Conservation (phyloP, 2,329 filamentous ascomycete genomes). For the Venturia nashicola region DNA sequence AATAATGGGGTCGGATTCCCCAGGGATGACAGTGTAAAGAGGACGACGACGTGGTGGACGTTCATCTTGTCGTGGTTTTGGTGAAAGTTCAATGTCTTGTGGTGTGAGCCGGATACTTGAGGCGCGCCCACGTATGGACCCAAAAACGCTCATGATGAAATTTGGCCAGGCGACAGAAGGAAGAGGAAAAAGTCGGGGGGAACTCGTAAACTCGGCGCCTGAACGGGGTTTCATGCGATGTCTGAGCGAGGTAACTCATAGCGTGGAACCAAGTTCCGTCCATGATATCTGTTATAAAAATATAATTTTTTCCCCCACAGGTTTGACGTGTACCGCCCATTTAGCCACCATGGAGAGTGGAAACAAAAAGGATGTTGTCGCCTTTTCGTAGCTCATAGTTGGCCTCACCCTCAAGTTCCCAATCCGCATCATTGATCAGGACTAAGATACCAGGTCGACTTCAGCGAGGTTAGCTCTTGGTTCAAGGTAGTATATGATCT, state of each 20-base stretch:
- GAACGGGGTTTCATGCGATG: not conserved
- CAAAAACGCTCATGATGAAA: not conserved
- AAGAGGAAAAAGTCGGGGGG: not conserved
- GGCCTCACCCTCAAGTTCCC: constrained; percentile 94
- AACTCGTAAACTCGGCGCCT: not conserved
- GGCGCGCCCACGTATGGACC: not conserved
- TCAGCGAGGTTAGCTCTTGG: constrained; percentile 15
- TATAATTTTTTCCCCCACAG: not conserved
- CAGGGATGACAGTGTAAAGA: not conserved
- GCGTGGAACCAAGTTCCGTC: not conserved
- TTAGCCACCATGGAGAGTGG: constrained; percentile 77
- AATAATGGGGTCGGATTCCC: not conserved
- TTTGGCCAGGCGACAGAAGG: not conserved
- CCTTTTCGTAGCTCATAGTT: constrained; percentile 68
- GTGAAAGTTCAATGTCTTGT: not conserved
- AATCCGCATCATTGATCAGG: constrained; percentile 94
- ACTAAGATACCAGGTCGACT: constrained; percentile 93
- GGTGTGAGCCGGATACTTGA: not conserved
- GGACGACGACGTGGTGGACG: not conserved
- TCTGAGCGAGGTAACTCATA: not conserved
- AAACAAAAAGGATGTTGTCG: constrained; percentile 92
- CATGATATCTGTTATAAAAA: too few species aligned
- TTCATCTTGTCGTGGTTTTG: not conserved
- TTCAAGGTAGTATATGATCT: constrained; percentile 10
- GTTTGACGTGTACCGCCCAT: not conserved